Base-by-base conservation (phyloP, 805 yeast species). In the Scheffersomyces coipomensis region DNA sequence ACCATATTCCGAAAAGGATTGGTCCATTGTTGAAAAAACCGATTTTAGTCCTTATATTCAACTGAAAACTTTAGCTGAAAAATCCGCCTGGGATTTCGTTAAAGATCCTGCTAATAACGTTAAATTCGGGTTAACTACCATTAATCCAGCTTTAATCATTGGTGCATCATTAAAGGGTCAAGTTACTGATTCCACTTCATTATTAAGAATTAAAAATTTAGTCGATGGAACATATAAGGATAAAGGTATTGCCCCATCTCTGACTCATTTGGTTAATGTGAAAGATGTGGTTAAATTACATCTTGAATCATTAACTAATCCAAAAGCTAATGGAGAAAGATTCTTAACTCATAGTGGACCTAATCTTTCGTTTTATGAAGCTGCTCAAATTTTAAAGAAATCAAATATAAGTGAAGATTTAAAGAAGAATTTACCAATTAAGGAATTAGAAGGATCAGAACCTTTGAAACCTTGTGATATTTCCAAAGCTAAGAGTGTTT, bases 51-150 rank as follows among this genome's bases (percentile, higher is more conserved):
- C 34, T 10, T 26, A 34, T 15, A n/a, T 23, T 45, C 2, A 45
- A 9, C 46, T 52, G 24, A 53, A 53, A 39, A 48, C 41, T 12
- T 38, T 48, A 26, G 55, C 56, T 13, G 58, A 55, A 37, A 40
- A 41, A 29, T 39, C 34, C 3, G 47, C 47, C 13, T 37, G 43
- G 45, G 31, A 44, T 21, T 26, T 29, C 13, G 34, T 13, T 30
- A 21, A 27, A 15, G 19, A 34, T 5, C 27, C 34, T 11, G 23
- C 32, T 15, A 37, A 35, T 21, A 58, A 55, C 23, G 67, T 71
- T 3, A 17, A 27, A 10, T 39, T 25, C 26, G 38, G 29, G 3
- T 18, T 39, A 19, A 33, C 23, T 22, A 24, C 15, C 5, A 12
- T 39, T 11, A 34, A 39, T 15, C 42, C 42, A 11, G 31, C 27